These are phyloP conservation scores for Knufia petricola DNA, from an alignment of 2,329 filamentous ascomycete genomes.

Conservation along the genomic window DNA sequence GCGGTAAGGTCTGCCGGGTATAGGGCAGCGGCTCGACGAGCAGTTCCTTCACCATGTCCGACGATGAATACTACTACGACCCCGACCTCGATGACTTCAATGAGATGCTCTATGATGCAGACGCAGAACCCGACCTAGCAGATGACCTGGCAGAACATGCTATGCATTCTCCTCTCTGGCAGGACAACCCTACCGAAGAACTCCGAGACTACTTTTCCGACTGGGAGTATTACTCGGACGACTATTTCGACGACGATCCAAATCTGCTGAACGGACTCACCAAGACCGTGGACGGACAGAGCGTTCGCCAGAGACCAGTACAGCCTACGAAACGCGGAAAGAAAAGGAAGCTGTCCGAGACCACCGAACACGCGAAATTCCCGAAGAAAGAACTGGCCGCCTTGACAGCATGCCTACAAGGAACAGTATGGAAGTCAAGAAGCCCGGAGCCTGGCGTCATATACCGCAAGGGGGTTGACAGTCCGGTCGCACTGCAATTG, in stretches of 20 bases:
- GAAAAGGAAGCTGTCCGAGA: constrained; percentile 22
- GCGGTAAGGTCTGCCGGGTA: no score
- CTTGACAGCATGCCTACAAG: constrained; percentile 26
- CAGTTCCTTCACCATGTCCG: constrained; percentile 17
- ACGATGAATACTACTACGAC: constrained; percentile 20
- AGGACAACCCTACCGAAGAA: constrained; percentile 31
- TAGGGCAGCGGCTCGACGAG: no score
- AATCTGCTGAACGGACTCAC: constrained; percentile 22
- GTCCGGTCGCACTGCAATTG: constrained; percentile 36
- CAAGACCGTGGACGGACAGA: constrained; percentile 12
- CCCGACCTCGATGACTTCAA: constrained; percentile 21
- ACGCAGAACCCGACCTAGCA: constrained; percentile 20
- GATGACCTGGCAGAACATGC: constrained; percentile 35
- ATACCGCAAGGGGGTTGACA: constrained; percentile 32
- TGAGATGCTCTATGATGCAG: constrained; percentile 21
- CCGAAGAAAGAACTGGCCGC: constrained; percentile 14
- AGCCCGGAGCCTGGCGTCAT: constrained; percentile 24
- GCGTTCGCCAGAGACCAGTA: constrained; percentile 11
- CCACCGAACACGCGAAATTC: constrained; percentile 13
- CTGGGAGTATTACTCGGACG: constrained; percentile 38
- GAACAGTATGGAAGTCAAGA: constrained; percentile 32
- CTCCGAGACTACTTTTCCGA: constrained; percentile 34
- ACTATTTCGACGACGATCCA: constrained; percentile 37
- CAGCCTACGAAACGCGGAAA: constrained; percentile 15
- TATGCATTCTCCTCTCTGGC: constrained; percentile 31